Conservation (phyloP, 495 filamentous ascomycete genomes). For the Hyaloscypha bicolor region DNA sequence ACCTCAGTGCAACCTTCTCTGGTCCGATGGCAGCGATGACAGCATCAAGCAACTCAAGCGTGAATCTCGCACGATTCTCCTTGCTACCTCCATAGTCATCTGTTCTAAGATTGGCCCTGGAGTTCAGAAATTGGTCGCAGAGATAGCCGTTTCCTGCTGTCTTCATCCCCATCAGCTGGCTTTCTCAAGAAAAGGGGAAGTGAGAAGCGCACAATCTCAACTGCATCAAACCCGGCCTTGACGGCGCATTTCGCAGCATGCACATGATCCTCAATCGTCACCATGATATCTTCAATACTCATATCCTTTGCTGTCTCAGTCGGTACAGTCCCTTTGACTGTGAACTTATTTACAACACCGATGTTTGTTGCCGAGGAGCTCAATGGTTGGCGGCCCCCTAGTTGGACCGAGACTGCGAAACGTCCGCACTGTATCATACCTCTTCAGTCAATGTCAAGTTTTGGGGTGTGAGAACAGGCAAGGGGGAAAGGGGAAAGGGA, state of each 20-base stretch:
- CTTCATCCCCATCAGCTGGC: not conserved
- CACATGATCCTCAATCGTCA: conserved; percentile 40
- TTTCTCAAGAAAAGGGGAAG: not conserved
- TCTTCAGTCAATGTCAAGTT: too few relatives aligned
- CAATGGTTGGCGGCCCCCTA: conserved; percentile 24
- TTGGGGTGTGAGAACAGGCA: too few relatives aligned
- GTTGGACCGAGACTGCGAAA: conserved; percentile 16
- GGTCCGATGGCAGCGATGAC: conserved; percentile 56
- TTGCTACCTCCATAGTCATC: conserved; percentile 71
- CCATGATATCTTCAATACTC: conserved; percentile 46
- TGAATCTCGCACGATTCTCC: conserved; percentile 67
- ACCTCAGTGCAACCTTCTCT: conserved; percentile 59
- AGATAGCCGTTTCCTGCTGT: conserved; percentile 70
- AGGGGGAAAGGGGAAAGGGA: conserved; percentile 16
- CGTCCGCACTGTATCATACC: conserved; percentile 8
- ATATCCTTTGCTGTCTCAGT: conserved; percentile 39
- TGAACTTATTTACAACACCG: conserved; percentile 12
- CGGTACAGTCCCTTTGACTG: conserved; percentile 13
- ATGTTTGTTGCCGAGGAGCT: conserved; percentile 20
- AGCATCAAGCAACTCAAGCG: conserved; percentile 61
- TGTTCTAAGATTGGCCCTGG: conserved; percentile 59
- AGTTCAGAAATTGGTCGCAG: conserved; percentile 71
- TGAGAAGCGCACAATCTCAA: conserved; percentile 53
- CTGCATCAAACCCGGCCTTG: conserved; percentile 67
- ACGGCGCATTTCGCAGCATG: conserved; percentile 60